Evolutionary conservation across 345 rosid species (phyloP).

Genomic region (Linum trigynum): DNA sequence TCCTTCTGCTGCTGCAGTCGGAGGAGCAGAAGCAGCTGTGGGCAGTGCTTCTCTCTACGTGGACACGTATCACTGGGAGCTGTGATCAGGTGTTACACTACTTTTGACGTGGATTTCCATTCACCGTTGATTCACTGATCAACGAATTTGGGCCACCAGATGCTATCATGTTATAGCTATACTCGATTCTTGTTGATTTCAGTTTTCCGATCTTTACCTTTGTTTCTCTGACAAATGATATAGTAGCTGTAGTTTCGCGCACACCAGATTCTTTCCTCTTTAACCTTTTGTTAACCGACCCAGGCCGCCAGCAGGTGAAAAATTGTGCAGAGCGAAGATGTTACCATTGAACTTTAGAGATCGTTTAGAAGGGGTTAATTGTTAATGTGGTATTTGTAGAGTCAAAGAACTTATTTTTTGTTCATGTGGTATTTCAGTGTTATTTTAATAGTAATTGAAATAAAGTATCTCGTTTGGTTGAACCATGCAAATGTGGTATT

Average conservation of each 20-base stretch:
- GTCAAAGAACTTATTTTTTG: too few species aligned
- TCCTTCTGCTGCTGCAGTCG: background rate
- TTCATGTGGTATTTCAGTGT: too few species aligned
- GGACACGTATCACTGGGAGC: slow-evolving; percentile 10
- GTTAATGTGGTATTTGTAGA: too few species aligned
- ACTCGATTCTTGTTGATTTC: background rate
- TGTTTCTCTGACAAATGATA: background rate
- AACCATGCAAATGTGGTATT: too few species aligned
- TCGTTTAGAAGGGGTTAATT: too few species aligned
- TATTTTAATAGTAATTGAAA: too few species aligned
- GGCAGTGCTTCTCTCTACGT: slow-evolving; percentile 3
- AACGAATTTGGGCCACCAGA: background rate
- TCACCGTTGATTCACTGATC: background rate
- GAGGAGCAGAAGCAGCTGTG: background rate
- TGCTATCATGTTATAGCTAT: background rate
- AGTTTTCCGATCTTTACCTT: background rate
- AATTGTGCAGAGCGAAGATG: too few species aligned
- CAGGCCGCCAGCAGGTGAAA: too few species aligned
- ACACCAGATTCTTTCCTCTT: background rate
- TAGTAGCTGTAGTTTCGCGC: background rate
- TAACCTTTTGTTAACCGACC: too few species aligned
- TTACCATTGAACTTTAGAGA: too few species aligned
- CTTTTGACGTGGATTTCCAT: background rate
- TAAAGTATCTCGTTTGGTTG: too few species aligned
- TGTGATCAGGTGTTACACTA: background rate